A percentile compares a stretch with the other conserved stretches of the same genome.
Evolutionary conservation across 495 filamentous ascomycete species (phyloP).

Genomic region (Endocarpon pusillum): DNA sequence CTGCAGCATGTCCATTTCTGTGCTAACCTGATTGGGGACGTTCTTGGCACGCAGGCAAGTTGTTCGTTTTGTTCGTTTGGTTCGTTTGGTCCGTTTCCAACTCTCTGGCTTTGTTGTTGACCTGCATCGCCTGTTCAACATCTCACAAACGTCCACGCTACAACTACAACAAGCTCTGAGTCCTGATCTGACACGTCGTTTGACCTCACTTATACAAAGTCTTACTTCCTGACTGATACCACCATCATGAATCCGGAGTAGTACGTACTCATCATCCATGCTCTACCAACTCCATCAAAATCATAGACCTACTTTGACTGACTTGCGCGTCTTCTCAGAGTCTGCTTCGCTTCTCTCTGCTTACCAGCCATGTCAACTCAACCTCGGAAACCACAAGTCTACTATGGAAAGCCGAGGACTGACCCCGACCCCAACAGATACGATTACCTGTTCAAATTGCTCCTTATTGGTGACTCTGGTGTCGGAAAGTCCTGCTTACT

Average conservation of each 20-base stretch:
- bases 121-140: too few relatives aligned
- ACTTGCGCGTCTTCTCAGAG: conserved; percentile 5
- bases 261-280: conserved; percentile 35
- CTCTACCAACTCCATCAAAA: conserved; percentile 1
- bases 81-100: too few relatives aligned
- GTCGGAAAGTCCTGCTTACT: conserved; percentile 99
- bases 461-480: conserved; percentile 98
- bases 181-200: neutral
- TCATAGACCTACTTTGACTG: conserved; percentile 5
- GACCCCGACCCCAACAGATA: conserved; percentile 44
- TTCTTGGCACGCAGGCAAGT: too few relatives aligned
- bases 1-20: too few relatives aligned
- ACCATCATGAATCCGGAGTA: conserved; percentile 95
- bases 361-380: conserved; percentile 7
- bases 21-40: too few relatives aligned
- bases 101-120: too few relatives aligned
- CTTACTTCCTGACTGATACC: too few relatives aligned
- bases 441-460: conserved; percentile 99
- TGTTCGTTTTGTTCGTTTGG: too few relatives aligned
- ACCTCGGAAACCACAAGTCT: conserved; percentile 4
- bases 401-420: conserved; percentile 4
- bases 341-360: conserved; percentile 5
- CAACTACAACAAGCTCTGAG: neutral
- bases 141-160: too few relatives aligned
- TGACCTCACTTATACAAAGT: neutral